Conservation (phyloP, 805 yeast genomes). For the Starmerella stigmatis region DNA sequence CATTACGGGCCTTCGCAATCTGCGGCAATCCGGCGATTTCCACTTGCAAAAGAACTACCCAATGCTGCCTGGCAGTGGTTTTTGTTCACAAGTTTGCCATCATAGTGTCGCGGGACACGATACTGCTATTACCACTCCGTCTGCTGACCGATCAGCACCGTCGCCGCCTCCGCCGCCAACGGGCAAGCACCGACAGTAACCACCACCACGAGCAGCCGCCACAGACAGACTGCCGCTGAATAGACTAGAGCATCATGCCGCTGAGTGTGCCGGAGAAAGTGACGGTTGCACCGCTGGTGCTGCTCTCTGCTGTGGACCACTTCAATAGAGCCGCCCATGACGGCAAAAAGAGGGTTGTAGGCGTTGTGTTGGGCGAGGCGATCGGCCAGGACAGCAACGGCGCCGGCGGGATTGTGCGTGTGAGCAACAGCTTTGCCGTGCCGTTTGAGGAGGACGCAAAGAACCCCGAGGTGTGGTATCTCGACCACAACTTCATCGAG, state of each 20-base stretch:
- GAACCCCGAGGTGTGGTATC: constrained; percentile 87
- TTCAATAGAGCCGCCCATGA: constrained; percentile 75
- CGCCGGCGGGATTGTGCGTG: constrained; percentile 43
- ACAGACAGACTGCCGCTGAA: constrained; percentile 10
- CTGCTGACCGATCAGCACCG: constrained; percentile 5
- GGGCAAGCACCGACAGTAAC: background rate
- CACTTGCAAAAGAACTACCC: too few species aligned
- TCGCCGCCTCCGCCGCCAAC: background rate
- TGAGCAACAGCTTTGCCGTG: constrained; percentile 88
- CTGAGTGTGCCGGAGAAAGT: constrained; percentile 40
- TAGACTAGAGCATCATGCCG: constrained; percentile 1
- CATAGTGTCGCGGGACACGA: background rate
- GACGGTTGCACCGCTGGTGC: constrained; percentile 88
- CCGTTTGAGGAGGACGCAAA: constrained; percentile 97
- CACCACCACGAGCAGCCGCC: background rate
- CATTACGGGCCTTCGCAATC: too few species aligned
- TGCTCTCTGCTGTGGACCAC: constrained; percentile 90
- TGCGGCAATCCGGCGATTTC: too few species aligned
- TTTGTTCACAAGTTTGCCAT: background rate
- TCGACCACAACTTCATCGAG: constrained; percentile 93
- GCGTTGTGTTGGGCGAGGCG: constrained; percentile 83
- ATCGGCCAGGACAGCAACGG: constrained; percentile 10
- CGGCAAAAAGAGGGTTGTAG: constrained; percentile 75
- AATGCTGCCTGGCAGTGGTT: too few species aligned
- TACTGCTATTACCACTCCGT: background rate